Conservation (phyloP, 768 basidiomycete species). For the Hygrocybe punicea region DNA sequence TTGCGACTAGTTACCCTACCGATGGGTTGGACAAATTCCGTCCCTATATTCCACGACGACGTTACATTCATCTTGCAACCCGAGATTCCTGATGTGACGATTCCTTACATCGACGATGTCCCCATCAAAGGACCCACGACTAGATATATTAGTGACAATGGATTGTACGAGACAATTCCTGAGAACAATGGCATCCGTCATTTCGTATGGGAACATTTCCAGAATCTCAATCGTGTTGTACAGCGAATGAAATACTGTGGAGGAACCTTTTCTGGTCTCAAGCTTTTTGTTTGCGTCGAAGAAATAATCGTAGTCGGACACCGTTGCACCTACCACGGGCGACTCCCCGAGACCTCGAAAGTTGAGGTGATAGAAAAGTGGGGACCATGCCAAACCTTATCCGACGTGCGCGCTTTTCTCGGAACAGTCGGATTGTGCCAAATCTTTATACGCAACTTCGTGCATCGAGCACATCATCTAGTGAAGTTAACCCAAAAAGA, state of each 20-base stretch:
- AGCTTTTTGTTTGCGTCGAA: conserved; percentile 28
- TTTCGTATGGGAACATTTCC: too few relatives aligned
- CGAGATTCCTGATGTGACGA: conserved; percentile 17
- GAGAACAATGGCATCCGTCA: conserved; percentile 27
- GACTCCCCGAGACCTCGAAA: conserved; percentile 18
- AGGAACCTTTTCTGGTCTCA: conserved; percentile 37
- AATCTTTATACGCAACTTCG: conserved; percentile 3
- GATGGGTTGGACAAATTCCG: conserved; percentile 26
- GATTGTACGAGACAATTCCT: conserved; percentile 34
- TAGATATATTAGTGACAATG: conserved; percentile 25
- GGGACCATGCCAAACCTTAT: conserved; percentile 11
- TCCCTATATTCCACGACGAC: not conserved
- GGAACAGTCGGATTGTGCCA: not conserved
- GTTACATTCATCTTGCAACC: conserved; percentile 30
- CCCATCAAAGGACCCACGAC: conserved; percentile 28
- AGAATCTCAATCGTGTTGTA: too few relatives aligned
- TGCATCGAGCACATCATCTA: conserved; percentile 32
- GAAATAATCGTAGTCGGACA: conserved; percentile 37
- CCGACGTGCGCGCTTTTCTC: too few relatives aligned
- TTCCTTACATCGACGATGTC: not conserved
- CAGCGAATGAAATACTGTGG: conserved; percentile 24
- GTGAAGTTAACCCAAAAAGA: conserved; percentile 34
- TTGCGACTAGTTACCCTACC: conserved; percentile 31
- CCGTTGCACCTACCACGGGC: conserved; percentile 35
- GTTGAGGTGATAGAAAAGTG: conserved; percentile 23